Conservation (phyloP, 1,284 basidiomycete species). For the Apiotrichum laibachii region DNA sequence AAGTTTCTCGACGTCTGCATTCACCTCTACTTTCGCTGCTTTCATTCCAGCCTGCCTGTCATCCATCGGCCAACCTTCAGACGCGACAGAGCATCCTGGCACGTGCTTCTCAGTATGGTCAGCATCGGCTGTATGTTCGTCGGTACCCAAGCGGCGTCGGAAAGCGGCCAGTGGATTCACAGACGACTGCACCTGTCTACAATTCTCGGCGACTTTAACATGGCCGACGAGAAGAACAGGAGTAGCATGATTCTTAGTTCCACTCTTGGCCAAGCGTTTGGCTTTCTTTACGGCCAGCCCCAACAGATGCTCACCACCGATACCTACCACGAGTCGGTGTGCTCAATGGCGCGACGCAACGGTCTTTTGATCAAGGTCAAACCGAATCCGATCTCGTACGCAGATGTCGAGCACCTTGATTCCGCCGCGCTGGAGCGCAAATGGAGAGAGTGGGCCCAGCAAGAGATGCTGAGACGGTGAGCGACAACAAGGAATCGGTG, state of each 20-base stretch:
- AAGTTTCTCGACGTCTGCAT: conserved; percentile 18
- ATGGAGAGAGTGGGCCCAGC: conserved; percentile 15
- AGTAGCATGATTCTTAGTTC: conserved; percentile 7
- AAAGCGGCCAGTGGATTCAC: conserved; percentile 18
- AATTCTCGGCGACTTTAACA: conserved; percentile 9
- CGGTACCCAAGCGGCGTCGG: conserved; percentile 12
- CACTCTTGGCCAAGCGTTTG: conserved; percentile 13
- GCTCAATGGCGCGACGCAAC: conserved; percentile 11
- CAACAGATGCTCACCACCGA: conserved; percentile 17
- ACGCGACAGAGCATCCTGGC: conserved; percentile 29
- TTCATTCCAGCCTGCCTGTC: conserved; percentile 41
- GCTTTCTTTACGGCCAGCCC: conserved; percentile 13
- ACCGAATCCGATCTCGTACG: conserved; percentile 9
- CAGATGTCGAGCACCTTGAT: conserved; percentile 6
- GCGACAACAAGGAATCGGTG: background rate
- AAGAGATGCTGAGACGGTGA: conserved; percentile 11
- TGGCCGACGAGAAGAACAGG: conserved; percentile 3
- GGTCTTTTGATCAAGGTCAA: conserved; percentile 7
- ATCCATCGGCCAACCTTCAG: conserved; percentile 37
- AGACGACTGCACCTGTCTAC: conserved; percentile 8
- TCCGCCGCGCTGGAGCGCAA: background rate
- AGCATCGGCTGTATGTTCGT: conserved; percentile 21
- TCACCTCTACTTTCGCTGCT: conserved; percentile 43
- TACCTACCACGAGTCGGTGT: conserved; percentile 7
- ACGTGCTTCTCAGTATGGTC: conserved; percentile 31